A percentile compares a stretch with the other conserved stretches of the same genome.
Evolutionary conservation across 225 moss, liverwort and hornwort species (phyloP).

Genomic region (Asterella californica): DNA sequence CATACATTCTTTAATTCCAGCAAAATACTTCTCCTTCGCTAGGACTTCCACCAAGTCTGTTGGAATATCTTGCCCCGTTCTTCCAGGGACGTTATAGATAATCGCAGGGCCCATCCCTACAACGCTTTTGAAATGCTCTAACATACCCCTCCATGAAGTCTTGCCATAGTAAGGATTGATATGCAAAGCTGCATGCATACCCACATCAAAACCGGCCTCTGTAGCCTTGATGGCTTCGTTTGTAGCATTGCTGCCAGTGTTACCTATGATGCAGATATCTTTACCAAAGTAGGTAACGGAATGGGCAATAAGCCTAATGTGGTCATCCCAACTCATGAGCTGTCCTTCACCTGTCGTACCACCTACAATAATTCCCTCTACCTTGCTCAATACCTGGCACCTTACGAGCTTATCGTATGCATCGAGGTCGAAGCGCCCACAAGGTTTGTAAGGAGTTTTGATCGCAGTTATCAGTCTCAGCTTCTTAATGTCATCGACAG

Average conservation of each 20-base stretch:
- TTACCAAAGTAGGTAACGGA: slow-evolving; percentile 66
- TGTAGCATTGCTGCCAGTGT: slow-evolving; percentile 90
- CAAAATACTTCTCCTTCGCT: slow-evolving; percentile 56
- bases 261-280: slow-evolving; percentile 71
- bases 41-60: slow-evolving; percentile 56
- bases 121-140: slow-evolving; percentile 67
- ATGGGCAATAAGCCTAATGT: slow-evolving; percentile 79
- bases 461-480: slow-evolving; percentile 76
- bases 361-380: slow-evolving; percentile 75
- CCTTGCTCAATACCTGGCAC: slow-evolving; percentile 59
- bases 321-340: slow-evolving; percentile 95
- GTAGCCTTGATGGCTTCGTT: slow-evolving; percentile 86
- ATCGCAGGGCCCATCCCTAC: slow-evolving; percentile 75
- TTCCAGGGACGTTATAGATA: slow-evolving; percentile 80
- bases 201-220: slow-evolving; percentile 81
- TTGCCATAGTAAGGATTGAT: slow-evolving; percentile 96
- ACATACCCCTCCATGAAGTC: slow-evolving; percentile 68
- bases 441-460: slow-evolving; percentile 79
- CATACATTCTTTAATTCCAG: slow-evolving; percentile 84
- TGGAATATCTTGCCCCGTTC: slow-evolving; percentile 81
- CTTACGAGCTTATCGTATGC: slow-evolving; percentile 68
- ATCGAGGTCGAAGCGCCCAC: slow-evolving; percentile 69
- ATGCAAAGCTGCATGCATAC: slow-evolving; percentile 88
- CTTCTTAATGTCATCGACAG: slow-evolving; percentile 66
- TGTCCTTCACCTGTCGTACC: slow-evolving; percentile 99